These are phyloP conservation scores for Diaporthe citriasiana DNA, from an alignment of 2,329 filamentous ascomycete species.

Conservation along the genomic window DNA sequence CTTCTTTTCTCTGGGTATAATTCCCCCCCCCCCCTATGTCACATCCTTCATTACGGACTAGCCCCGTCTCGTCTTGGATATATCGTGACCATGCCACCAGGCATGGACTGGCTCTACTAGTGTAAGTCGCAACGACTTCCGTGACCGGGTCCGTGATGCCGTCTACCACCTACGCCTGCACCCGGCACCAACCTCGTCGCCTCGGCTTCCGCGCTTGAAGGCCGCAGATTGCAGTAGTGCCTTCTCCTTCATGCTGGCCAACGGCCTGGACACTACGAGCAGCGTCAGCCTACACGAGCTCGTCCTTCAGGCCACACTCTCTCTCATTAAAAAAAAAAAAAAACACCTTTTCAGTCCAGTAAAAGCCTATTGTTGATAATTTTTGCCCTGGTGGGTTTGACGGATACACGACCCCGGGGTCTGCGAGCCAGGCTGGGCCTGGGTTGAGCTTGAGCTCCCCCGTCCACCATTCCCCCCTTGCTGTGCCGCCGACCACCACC, in stretches of 20 bases:
- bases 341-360: slow-evolving; percentile 2
- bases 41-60: slow-evolving; percentile 28
- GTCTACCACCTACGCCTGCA: background rate
- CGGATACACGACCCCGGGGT: slow-evolving; percentile 16
- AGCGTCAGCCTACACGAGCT: slow-evolving; percentile 3
- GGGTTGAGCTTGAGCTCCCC: slow-evolving; percentile 20
- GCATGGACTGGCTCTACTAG: slow-evolving; percentile 12
- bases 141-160: background rate
- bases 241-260: slow-evolving; percentile 10
- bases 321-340: too few relatives aligned
- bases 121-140: slow-evolving; percentile 17
- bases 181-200: slow-evolving; percentile 1
- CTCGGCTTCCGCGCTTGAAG: background rate
- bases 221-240: slow-evolving; percentile 2
- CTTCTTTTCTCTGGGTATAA: slow-evolving; percentile 6
- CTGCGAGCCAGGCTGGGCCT: slow-evolving; percentile 19
- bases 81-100: slow-evolving; percentile 18
- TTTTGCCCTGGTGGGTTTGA: background rate
- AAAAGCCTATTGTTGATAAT: slow-evolving; percentile 1
- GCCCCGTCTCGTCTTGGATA: slow-evolving; percentile 28
- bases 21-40: slow-evolving; percentile 23
- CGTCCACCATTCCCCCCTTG: background rate
- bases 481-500: slow-evolving; percentile 14
- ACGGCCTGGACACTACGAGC: background rate
- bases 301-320: background rate